These are phyloP conservation scores for Cutaneotrichosporon mucoides DNA, from an alignment of 1,284 basidiomycete genomes.

Conservation along the genomic window DNA sequence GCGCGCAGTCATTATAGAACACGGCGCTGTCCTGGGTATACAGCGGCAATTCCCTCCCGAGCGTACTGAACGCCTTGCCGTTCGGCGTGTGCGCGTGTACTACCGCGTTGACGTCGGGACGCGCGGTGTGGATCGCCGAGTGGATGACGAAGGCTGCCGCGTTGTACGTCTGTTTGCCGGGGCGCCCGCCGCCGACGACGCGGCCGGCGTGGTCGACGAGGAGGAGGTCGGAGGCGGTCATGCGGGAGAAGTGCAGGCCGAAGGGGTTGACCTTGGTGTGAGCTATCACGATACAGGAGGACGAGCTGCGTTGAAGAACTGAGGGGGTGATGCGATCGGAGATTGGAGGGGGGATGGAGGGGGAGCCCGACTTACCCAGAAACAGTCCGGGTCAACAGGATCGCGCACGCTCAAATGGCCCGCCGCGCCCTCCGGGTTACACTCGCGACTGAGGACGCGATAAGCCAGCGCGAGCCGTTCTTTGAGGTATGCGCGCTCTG, in stretches of 20 bases:
- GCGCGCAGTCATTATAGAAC: slow-evolving; percentile 38
- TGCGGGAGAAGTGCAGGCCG: slow-evolving; percentile 50
- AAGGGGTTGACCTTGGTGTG: slow-evolving; percentile 55
- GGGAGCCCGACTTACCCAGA: slow-evolving; percentile 62
- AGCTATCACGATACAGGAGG: too few species aligned
- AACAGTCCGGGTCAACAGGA: slow-evolving; percentile 29
- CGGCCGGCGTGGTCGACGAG: slow-evolving; percentile 55
- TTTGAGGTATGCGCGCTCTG: slow-evolving; percentile 54
- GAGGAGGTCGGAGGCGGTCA: slow-evolving; percentile 54
- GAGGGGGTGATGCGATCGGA: too few species aligned
- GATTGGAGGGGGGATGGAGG: too few species aligned
- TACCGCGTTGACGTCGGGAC: slow-evolving; percentile 61
- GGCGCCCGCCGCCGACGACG: slow-evolving; percentile 51
- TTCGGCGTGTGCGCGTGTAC: slow-evolving; percentile 62
- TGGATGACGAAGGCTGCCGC: slow-evolving; percentile 56
- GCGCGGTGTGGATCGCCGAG: slow-evolving; percentile 58
- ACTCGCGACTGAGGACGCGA: slow-evolving; percentile 52
- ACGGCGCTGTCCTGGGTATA: slow-evolving; percentile 19
- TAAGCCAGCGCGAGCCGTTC: slow-evolving; percentile 51
- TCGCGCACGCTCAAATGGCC: slow-evolving; percentile 64
- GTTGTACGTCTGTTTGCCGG: slow-evolving; percentile 45
- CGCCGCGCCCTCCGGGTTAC: slow-evolving; percentile 60
- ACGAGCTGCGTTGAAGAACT: too few species aligned
- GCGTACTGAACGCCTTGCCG: slow-evolving; percentile 61
- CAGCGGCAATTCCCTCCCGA: slow-evolving; percentile 54